A percentile compares a stretch with the other conserved stretches of the same genome.
phyloP scores from a whole-genome alignment of 1,284 basidiomycete species.

The Ustilago sp. region DNA sequence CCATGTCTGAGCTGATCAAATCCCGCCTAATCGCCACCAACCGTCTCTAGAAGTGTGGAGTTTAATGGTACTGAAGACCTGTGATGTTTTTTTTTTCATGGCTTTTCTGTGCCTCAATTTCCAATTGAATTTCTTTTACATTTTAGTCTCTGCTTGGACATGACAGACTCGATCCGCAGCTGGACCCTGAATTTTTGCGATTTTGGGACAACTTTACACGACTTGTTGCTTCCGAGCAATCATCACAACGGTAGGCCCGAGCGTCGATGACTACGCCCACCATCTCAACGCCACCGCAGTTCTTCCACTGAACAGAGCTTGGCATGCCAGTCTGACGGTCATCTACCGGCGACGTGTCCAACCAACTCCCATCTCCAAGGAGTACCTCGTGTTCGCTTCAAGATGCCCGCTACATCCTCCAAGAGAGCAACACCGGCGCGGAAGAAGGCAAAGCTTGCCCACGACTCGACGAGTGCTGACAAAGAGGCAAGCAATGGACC shows the following conservation, averaged over 20 bases:
- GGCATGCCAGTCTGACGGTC: no score
- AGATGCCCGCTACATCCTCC: conserved; percentile 23
- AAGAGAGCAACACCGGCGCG: conserved; percentile 19
- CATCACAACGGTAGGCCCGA: conserved; percentile 3
- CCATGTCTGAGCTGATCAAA: conserved; percentile 10
- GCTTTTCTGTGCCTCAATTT: no score
- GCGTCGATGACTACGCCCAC: not conserved
- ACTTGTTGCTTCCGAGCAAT: not conserved
- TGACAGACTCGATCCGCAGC: not conserved
- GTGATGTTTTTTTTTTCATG: no score
- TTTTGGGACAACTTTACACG: conserved; percentile 1
- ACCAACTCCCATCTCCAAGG: no score
- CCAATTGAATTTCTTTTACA: no score
- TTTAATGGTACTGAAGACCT: not conserved
- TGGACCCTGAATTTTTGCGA: conserved; percentile 17
- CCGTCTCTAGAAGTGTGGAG: not conserved
- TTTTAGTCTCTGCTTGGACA: no score
- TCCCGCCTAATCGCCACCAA: conserved; percentile 10
- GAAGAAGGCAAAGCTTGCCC: conserved; percentile 26
- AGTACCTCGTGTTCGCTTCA: not conserved
- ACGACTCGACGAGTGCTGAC: not conserved
- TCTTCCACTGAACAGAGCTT: not conserved
- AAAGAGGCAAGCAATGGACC: not conserved
- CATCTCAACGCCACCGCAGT: not conserved
- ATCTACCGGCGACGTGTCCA: no score